Evolutionary conservation across 345 rosid genomes (phyloP).

Genomic region (Rhodamnia argentea): DNA sequence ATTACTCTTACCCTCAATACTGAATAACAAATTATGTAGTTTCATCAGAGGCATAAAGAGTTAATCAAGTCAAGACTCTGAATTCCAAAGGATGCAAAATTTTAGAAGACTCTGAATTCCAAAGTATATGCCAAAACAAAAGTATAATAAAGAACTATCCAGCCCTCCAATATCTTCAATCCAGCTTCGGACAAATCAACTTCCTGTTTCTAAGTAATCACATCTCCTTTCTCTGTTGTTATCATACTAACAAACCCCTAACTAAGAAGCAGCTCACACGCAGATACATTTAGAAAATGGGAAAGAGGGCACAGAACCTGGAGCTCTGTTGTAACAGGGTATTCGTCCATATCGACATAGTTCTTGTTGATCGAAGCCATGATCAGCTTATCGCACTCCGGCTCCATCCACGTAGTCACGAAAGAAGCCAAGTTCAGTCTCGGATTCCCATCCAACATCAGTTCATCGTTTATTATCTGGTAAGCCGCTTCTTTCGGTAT

Average conservation of each 20-base stretch:
- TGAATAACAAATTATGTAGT: background rate
- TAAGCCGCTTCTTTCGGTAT: constrained; percentile 38
- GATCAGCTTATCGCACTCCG: constrained; percentile 43
- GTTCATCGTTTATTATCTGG: constrained; percentile 40
- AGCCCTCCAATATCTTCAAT: background rate
- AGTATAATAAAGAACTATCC: background rate
- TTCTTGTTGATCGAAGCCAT: constrained; percentile 32
- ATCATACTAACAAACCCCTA: background rate
- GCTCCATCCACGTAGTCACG: constrained; percentile 50
- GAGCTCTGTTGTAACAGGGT: constrained; percentile 45
- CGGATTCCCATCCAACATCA: constrained; percentile 46
- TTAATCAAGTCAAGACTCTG: background rate
- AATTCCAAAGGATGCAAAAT: background rate
- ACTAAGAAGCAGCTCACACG: background rate
- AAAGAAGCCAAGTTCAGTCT: constrained; percentile 42
- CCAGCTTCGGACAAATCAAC: background rate
- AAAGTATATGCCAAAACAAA: no score
- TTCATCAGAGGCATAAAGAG: background rate
- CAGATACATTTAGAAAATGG: background rate
- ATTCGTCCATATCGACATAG: constrained; percentile 30
- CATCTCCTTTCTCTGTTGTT: background rate
- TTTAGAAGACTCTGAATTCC: background rate
- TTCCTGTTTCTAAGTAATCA: background rate
- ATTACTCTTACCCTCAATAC: background rate
- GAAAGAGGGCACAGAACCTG: constrained; percentile 16